phyloP scores from a whole-genome alignment of 805 yeast genomes.

The Starmerella apis region DNA sequence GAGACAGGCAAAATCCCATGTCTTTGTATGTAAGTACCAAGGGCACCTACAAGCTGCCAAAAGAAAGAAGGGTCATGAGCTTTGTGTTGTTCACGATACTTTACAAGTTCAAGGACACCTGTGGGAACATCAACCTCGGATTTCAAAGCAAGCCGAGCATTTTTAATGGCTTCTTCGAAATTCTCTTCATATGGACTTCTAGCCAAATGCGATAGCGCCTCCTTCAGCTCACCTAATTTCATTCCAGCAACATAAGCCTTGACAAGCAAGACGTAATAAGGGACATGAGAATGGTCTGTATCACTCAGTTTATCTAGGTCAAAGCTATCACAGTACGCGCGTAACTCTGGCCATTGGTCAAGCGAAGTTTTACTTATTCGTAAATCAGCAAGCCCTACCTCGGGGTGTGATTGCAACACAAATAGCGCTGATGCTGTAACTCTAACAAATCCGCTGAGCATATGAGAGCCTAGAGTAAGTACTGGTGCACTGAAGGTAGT shows the following conservation, averaged over 20 bases:
- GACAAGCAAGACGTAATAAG: constrained; percentile 53
- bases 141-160: constrained; percentile 36
- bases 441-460: constrained; percentile 2
- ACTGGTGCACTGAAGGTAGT: neutral
- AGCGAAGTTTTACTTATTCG: constrained; percentile 37
- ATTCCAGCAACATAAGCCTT: constrained; percentile 38
- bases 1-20: constrained; percentile 40
- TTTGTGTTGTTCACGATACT: neutral
- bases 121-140: constrained; percentile 27
- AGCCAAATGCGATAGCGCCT: constrained; percentile 36
- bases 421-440: neutral
- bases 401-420: constrained; percentile 63
- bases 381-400: constrained; percentile 44
- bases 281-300: constrained; percentile 47
- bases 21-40: constrained; percentile 39
- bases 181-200: constrained; percentile 37
- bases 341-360: constrained; percentile 61
- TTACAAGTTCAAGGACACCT: constrained; percentile 15
- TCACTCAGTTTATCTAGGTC: constrained; percentile 41
- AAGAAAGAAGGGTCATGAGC: constrained; percentile 31
- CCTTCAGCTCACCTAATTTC: constrained; percentile 35
- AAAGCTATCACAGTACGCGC: constrained; percentile 40
- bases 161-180: constrained; percentile 43
- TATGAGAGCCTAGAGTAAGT: constrained; percentile 2
- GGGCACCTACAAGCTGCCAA: constrained; percentile 53